Evolutionary conservation across 2,329 filamentous ascomycete species (phyloP).

Genomic region (Fusarium sp.): DNA sequence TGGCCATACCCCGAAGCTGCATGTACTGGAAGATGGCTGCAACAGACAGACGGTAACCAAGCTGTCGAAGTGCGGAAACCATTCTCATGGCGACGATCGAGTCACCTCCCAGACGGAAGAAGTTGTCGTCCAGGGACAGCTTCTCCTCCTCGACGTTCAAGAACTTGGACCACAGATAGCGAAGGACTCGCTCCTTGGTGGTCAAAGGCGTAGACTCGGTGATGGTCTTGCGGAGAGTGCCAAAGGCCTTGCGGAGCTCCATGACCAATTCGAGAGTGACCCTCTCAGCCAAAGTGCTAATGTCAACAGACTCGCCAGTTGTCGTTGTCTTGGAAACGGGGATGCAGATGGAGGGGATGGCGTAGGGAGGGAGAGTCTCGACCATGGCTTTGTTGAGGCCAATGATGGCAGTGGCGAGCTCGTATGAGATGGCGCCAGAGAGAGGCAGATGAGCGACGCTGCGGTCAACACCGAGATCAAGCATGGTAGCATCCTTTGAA

Average conservation of each 20-base stretch:
- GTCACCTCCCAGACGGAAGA: slow-evolving; percentile 45
- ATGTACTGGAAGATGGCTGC: slow-evolving; percentile 46
- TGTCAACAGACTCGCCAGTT: background rate
- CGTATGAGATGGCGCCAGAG: slow-evolving; percentile 22
- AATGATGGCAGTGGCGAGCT: slow-evolving; percentile 36
- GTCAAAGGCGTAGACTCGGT: slow-evolving; percentile 33
- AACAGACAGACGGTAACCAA: slow-evolving; percentile 41
- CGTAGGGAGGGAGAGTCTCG: slow-evolving; percentile 42
- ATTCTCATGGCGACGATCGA: slow-evolving; percentile 45
- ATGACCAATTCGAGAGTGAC: slow-evolving; percentile 30
- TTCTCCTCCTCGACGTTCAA: slow-evolving; percentile 36
- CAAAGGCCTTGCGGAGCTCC: slow-evolving; percentile 31
- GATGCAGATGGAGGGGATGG: slow-evolving; percentile 41
- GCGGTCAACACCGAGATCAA: slow-evolving; percentile 23
- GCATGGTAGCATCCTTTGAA: background rate
- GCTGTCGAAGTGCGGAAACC: slow-evolving; percentile 40
- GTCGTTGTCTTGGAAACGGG: slow-evolving; percentile 8
- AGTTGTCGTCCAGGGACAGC: slow-evolving; percentile 43
- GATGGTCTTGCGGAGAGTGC: slow-evolving; percentile 24
- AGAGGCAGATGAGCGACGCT: slow-evolving; percentile 17
- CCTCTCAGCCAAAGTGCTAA: background rate
- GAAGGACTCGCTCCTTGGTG: slow-evolving; percentile 33
- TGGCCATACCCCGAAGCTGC: slow-evolving; percentile 42
- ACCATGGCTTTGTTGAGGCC: slow-evolving; percentile 42
- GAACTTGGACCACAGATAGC: slow-evolving; percentile 38